Base-by-base conservation (phyloP, 495 filamentous ascomycete species). In the Hypoxylon fuscum region DNA sequence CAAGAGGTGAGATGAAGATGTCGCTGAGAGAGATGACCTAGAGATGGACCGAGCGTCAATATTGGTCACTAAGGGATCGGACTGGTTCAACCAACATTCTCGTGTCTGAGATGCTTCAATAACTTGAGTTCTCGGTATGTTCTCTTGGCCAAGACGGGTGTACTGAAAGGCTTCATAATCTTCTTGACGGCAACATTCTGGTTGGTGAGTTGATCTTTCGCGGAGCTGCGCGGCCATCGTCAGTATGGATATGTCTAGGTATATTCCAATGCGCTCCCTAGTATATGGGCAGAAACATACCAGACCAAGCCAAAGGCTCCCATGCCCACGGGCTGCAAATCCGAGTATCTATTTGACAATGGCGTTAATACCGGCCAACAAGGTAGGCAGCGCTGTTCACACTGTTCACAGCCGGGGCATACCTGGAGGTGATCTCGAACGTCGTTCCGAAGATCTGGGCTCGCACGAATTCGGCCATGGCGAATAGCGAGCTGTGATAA, bases 81-180 rank as follows among this genome's bases (percentile, higher is more conserved):
- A 34, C n/a, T n/a, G n/a, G n/a, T 22, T n/a, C 31, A 48, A 77
- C 83, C 54, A 73, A 98, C 95, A 81, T 98, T 98, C 77, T 98
- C 95, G 74, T 98, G 95, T 68, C 87, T 90, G 40, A 98, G 79
- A 72, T 98, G 95, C 79, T 98, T 98, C 68, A 98, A 79, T 53
- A 98, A 84, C 83, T 98, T 98, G 76, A 98, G 80, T 72, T 98
- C 95, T 56, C 95, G 89, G 72, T 98, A 98, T 21, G 95, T 98
- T 71, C 95, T 83, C 82, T 98, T 98, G 17, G 95, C 95, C 35
- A 98, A 79, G 40, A 98, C 95, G 5, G 95, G 95, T 9, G 95
- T 98, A 82, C 92, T 96, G 79, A 98, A 98, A 5, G 95, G 95
- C 82, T 98, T 98, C 96, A 98, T 98, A 71, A 98, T 98, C 83